phyloP scores from a whole-genome alignment of 257 asterid genomes.

The Scutellaria minor region DNA sequence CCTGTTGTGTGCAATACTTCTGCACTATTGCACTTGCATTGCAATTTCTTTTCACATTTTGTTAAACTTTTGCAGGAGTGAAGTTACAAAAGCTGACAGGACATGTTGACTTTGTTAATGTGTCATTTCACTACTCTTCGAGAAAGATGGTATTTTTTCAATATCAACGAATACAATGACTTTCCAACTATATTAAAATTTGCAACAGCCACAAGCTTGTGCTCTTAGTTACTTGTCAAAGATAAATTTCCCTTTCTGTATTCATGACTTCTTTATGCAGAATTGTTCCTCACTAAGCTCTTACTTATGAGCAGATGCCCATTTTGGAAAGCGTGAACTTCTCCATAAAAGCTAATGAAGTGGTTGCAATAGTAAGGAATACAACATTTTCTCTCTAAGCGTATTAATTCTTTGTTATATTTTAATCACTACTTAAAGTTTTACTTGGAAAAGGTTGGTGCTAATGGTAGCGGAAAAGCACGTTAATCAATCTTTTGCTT shows the following conservation, averaged over 20 bases:
- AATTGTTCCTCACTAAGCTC: constrained; percentile 21
- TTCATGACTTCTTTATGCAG: neutral
- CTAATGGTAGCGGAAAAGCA: constrained; percentile 65
- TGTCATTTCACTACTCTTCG: constrained; percentile 51
- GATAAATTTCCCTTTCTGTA: neutral
- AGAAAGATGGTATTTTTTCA: constrained; percentile 47
- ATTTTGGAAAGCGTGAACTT: constrained; percentile 44
- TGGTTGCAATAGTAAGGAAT: constrained; percentile 54
- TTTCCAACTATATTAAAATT: constrained; percentile 3
- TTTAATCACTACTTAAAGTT: constrained; percentile 28
- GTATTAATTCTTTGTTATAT: constrained; percentile 1
- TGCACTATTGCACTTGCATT: neutral
- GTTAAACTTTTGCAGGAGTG: constrained; percentile 40
- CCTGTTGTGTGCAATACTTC: neutral
- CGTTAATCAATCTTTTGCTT: constrained; percentile 60
- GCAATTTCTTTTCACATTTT: neutral
- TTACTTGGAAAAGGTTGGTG: constrained; percentile 50
- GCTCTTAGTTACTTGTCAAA: neutral
- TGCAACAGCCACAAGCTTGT: neutral
- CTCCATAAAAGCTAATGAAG: constrained; percentile 51
- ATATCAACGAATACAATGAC: neutral
- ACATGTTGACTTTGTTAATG: constrained; percentile 48
- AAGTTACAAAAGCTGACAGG: constrained; percentile 49
- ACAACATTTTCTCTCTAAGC: constrained; percentile 6
- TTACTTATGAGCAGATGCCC: constrained; percentile 46